Conservation (phyloP, 2,329 filamentous ascomycete species). For the Grosmannia huntii region DNA sequence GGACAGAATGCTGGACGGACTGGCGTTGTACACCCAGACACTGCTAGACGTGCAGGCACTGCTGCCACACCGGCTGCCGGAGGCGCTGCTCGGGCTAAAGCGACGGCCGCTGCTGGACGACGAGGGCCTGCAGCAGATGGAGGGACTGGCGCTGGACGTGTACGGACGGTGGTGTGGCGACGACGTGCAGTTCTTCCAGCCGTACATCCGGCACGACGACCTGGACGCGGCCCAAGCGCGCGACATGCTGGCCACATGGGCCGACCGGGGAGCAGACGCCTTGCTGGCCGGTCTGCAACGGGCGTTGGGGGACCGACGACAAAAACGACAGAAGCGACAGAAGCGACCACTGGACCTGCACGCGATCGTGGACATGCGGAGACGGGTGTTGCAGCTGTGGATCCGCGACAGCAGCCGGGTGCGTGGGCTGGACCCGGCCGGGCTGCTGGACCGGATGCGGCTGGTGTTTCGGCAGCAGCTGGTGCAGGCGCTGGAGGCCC, state of each 20-base stretch:
- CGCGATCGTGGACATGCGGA: constrained; percentile 55
- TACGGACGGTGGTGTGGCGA: constrained; percentile 69
- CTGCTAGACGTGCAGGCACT: constrained; percentile 56
- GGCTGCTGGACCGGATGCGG: constrained; percentile 57
- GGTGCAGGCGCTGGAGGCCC: constrained; percentile 45
- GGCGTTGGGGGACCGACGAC: constrained; percentile 30
- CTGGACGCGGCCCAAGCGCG: constrained; percentile 46
- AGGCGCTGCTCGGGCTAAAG: constrained; percentile 57
- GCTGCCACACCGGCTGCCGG: constrained; percentile 58
- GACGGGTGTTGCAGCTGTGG: constrained; percentile 61
- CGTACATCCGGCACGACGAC: constrained; percentile 76
- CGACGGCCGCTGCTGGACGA: constrained; percentile 61
- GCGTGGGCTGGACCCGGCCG: constrained; percentile 52
- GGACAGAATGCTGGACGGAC: constrained; percentile 45
- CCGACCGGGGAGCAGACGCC: constrained; percentile 42
- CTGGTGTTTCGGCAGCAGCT: constrained; percentile 57
- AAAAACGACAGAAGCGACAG: neutral
- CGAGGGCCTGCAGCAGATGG: constrained; percentile 47
- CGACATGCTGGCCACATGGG: constrained; percentile 52
- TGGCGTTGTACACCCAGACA: constrained; percentile 65
- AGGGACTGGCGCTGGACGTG: constrained; percentile 64
- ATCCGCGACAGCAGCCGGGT: constrained; percentile 54
- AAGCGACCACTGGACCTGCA: constrained; percentile 42
- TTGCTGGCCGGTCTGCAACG: constrained; percentile 49
- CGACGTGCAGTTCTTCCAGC: constrained; percentile 73